A percentile compares a stretch with the other conserved stretches of the same genome.
Evolutionary conservation across 331 rosid species (phyloP).

Genomic region (Cydonia oblonga): DNA sequence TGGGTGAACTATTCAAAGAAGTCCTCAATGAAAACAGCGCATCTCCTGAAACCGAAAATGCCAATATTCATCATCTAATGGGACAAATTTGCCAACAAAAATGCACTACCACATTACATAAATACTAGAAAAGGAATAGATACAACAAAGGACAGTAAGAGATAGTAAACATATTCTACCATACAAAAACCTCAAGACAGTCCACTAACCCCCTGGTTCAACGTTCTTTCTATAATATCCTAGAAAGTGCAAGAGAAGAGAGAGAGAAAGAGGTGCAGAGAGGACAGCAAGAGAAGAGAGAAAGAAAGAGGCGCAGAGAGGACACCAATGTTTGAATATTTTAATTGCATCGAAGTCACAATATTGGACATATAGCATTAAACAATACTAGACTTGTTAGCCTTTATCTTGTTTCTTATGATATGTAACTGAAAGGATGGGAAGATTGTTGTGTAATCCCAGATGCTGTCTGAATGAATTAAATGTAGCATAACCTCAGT

Average conservation of each 20-base stretch:
- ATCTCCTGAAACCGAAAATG: constrained; percentile 47
- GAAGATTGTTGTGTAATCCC: neutral
- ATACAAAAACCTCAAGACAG: no score
- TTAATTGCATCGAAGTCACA: neutral
- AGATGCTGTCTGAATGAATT: neutral
- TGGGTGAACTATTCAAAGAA: constrained; percentile 47
- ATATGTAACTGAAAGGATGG: neutral
- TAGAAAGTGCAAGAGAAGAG: no score
- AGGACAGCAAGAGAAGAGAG: neutral
- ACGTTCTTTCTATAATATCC: neutral
- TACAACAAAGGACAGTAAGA: no score
- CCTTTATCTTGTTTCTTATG: neutral
- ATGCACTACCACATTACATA: neutral
- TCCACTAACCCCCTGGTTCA: no score
- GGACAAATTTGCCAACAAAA: neutral
- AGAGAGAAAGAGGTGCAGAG: neutral
- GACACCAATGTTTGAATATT: neutral
- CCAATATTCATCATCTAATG: constrained; percentile 13
- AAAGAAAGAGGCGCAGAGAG: neutral
- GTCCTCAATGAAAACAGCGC: constrained; percentile 49
- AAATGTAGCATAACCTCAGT: neutral
- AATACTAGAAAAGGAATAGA: neutral
- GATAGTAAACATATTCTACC: no score
- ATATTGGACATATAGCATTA: neutral
- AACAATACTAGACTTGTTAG: neutral